Base-by-base conservation (phyloP, 495 filamentous ascomycete species). In the Talaromyces liani region DNA sequence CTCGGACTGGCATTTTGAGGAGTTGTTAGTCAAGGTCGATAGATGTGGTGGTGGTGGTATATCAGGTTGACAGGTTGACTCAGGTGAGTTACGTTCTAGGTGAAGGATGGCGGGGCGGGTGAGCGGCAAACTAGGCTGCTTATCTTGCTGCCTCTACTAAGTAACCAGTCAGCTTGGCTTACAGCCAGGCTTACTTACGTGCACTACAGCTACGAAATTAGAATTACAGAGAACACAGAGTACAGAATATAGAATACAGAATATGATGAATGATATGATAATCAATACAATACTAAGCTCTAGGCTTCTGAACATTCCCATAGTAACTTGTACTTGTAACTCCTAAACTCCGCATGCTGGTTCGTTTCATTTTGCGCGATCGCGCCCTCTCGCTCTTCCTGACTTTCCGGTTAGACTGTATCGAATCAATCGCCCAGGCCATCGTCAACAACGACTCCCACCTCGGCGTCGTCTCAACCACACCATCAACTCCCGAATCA, bases 391-490 rank as follows among this genome's bases (percentile, higher is more conserved):
- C 14, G 60, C 18, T 20, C 60, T 31, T 24, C 22, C 22, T 34
- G 39, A 24, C n/a, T 4, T 41, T 41, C 14, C 27, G 45, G 27
- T 24, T 36, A 8, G 31, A 74, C 72, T 65, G 69, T 70, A 66
- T 73, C 68, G 64, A 81, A 71, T 81, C 75, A 64, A 81, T 78
- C 64, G 77, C 77, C 76, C 77, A 79, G 8, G 67, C 69, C 71
- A 81, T 69, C 58, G 79, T 79, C 65, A 80, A 73, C 61, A 81
- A 70, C 63, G 71, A 77, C 75, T 75, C 77, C 79, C 75, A 77
- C 65, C 66, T 73, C 72, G 67, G 71, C 74, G 71, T 68, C 63
- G 65, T 70, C 70, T 69, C 72, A 6, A 54, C 72, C 68, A 65
- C 73, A 57, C 29, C 54, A 69, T n/a, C n/a, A n/a, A n/a, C n/a